Base-by-base conservation (phyloP, 1,139 yeast genomes). In the Yamadazyma dushanensis region DNA sequence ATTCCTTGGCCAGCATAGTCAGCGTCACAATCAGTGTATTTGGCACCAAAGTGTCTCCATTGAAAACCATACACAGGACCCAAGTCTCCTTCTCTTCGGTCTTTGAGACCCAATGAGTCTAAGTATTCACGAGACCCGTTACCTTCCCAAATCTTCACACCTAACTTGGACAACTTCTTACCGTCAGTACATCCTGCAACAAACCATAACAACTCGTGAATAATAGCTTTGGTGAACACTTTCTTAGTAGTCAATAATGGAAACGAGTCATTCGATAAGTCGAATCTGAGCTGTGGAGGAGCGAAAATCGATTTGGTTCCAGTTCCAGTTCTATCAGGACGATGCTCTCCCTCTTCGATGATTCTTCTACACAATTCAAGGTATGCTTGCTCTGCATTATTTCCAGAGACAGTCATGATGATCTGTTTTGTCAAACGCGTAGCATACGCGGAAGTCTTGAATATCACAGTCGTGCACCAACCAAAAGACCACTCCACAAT, bases 41-140 rank as follows among this genome's bases (percentile, higher is more conserved):
- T 78, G 3, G 98, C 98, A 20, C 98, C 98, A 57, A 94, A 92
- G 60, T 94, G 98, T 53, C 99, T 79, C 99, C 99, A 92, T 62
- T 92, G 99, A 64, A 94, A 92, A 0, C 99, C 99, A 57, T 92
- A 92, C 3, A 92, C 97, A 1, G 99, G 98, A 1, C 99, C 99
- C 50, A 92, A 65, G 61, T 92, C 99, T 38, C 97, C 97, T 51
- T 80, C 97, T 44, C 92, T 73, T 53, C 96, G 80, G 40, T 86
- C 72, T 0, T 73, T 71, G 32, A 92, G 73, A 0, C 98, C 98
- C 27, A 89, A 65, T 8, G 78, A 74, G 56, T 92, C 97, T 39
- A 92, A 68, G 58, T 78, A 92, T 60, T 88, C 96, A 45, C 97
- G 73, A 19, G 96, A 85, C n/a, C 98, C 98, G 56, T 92, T 94